These are phyloP conservation scores for Acanthamoeba royreba DNA, from an alignment of 208 protist species.

Conservation along the genomic window DNA sequence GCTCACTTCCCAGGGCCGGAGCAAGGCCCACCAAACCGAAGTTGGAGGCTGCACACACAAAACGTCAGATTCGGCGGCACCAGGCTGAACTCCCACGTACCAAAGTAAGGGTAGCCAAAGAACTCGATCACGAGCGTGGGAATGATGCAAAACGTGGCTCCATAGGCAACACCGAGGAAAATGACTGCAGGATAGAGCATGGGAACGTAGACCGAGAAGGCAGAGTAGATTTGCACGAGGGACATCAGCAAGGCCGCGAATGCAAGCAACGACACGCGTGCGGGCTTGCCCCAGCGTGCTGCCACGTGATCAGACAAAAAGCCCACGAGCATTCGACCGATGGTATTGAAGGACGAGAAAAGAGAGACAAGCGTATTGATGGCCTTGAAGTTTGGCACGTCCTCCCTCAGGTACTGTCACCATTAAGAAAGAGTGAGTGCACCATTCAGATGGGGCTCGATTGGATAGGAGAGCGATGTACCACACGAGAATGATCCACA, in stretches of 20 bases:
- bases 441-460: too few species aligned
- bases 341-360: background rate
- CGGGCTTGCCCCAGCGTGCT: background rate
- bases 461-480: too few species aligned
- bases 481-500: background rate
- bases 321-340: background rate
- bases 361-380: background rate
- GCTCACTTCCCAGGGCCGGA: background rate
- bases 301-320: background rate
- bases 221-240: background rate
- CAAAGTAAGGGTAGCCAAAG: slow-evolving; percentile 6
- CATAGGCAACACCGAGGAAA: background rate
- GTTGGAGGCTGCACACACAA: too few species aligned
- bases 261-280: background rate
- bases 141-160: background rate
- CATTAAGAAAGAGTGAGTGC: too few species aligned
- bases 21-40: background rate
- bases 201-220: background rate
- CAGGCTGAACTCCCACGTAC: too few species aligned
- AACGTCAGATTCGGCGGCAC: too few species aligned
- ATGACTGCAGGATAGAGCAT: background rate
- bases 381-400: background rate
- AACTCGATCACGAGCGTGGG: background rate
- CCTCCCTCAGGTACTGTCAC: background rate
- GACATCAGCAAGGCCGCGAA: background rate